Percentiles rank a stretch among this genome's conserved stretches.
Conservation (phyloP, 192 early-diverging fungal species). For the Chytriomyces confervae region DNA sequence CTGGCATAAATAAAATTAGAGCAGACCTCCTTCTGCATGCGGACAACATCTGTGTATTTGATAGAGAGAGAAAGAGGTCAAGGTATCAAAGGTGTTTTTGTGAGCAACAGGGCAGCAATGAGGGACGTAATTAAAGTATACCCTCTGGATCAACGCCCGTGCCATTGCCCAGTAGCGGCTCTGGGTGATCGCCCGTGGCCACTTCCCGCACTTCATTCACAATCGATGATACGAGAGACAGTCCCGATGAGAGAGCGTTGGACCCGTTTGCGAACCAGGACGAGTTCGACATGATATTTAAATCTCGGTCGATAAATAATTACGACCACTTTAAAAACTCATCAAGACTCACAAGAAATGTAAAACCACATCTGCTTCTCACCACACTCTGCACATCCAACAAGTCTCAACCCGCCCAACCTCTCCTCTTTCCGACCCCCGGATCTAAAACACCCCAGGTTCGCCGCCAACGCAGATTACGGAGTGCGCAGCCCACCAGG, state of each 20-base stretch:
- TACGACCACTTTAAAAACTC: too few species aligned
- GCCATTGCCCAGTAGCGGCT: not conserved
- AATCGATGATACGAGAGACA: constrained; percentile 5
- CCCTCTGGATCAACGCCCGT: not conserved
- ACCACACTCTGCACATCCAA: too few species aligned
- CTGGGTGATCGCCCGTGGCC: not conserved
- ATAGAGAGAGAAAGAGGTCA: not conserved
- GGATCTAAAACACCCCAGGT: not conserved
- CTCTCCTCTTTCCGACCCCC: not conserved
- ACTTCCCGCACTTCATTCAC: constrained; percentile 11
- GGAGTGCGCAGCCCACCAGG: constrained; percentile 20
- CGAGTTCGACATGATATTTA: not conserved
- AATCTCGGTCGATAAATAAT: too few species aligned
- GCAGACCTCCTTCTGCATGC: not conserved
- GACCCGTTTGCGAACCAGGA: constrained; percentile 22
- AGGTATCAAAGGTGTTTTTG: not conserved
- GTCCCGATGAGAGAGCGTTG: not conserved
- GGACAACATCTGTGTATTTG: not conserved
- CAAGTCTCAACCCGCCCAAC: too few species aligned
- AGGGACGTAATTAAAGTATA: not conserved
- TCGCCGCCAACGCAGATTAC: constrained; percentile 23
- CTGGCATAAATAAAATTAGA: not conserved
- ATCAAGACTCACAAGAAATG: too few species aligned
- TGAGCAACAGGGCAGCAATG: not conserved
- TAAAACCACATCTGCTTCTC: too few species aligned